Evolutionary conservation across 208 protist species (phyloP), one percentile per base, ranked within the genome.

Genomic region (Acanthamoeba castellanii): DNA sequence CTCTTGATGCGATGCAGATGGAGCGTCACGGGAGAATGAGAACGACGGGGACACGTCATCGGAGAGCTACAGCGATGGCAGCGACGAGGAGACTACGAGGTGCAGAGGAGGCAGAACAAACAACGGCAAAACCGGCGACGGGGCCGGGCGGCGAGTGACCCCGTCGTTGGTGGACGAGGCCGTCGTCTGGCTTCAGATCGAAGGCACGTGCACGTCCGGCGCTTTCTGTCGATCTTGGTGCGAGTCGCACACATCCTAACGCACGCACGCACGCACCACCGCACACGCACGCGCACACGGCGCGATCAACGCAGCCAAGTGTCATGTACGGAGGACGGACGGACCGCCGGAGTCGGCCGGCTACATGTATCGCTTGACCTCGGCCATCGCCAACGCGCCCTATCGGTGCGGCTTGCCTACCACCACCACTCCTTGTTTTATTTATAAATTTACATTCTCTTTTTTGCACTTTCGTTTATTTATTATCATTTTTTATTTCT

Each of bases 111-210:
- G 45, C 45, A 59, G 16, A 14, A 59, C 52, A 59, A 14, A 68
- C 61, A 68, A 68, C 14, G 57, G 22, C 57, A 64, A 64, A 25
- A 64, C 14, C 22, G 57, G 22, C 57, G 22, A 64, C 14, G 27
- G n/a, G 5, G 37, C 78, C 11, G 47, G 47, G 42, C 78, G 78
- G 9, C 18, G 78, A n/a, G 64, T 92, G 5, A 92, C 85, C 25
- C 13, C 3, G 30, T 45, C 55, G 11, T 82, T 94, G 90, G 72
- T 94, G 4, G 90, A 94, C 16, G 66, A 82, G 7, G 70, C 90
- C 20, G 20, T 59, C 20, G 90, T 94, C 8, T 84, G 64, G 90
- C 68, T 94, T 9, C 61, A 82, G 90, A 94, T 94, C 45, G 90
- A 94, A 82, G 68, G 66, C 57, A 45, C 2, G 32, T 30, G 2